A percentile compares a stretch with the other conserved stretches of the same genome.
phyloP scores from a whole-genome alignment of 139 green algal species.

The Penium margaritaceum region DNA sequence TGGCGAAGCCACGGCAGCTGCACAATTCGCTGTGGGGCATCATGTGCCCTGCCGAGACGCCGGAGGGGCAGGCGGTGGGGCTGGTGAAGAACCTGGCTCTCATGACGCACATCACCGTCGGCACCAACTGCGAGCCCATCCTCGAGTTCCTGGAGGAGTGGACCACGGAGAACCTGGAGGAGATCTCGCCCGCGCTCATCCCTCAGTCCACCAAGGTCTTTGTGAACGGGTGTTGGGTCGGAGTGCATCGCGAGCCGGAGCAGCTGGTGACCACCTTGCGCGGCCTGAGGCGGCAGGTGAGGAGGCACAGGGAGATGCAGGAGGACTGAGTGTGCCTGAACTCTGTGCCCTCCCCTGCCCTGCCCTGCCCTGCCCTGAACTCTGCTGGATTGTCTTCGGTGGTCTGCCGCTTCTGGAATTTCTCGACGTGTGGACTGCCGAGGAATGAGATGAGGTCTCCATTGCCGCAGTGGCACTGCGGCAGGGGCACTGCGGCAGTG shows the following conservation, averaged over 20 bases:
- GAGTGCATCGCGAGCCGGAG: conserved; percentile 54
- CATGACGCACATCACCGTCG: conserved; percentile 70
- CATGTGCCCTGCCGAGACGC: conserved; percentile 93
- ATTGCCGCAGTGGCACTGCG: too few relatives aligned
- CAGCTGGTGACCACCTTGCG: conserved; percentile 52
- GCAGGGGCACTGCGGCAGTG: too few relatives aligned
- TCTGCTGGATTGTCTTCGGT: too few relatives aligned
- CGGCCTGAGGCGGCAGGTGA: conserved; percentile 48
- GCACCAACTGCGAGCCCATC: conserved; percentile 45
- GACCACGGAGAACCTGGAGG: conserved; percentile 56
- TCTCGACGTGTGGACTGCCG: too few relatives aligned
- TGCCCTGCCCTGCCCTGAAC: too few relatives aligned
- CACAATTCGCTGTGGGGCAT: conserved; percentile 97
- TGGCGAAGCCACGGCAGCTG: conserved; percentile 90
- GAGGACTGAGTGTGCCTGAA: too few relatives aligned
- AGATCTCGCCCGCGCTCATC: conserved; percentile 52
- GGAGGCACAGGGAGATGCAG: too few relatives aligned
- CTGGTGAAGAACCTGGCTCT: conserved; percentile 98
- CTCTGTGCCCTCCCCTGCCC: too few relatives aligned
- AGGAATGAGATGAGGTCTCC: too few relatives aligned
- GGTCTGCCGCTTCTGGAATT: too few relatives aligned
- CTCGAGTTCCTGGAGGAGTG: conserved; percentile 59
- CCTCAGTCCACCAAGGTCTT: conserved; percentile 66
- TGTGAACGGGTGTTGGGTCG: conserved; percentile 85
- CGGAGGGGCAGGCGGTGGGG: conserved; percentile 83